Conservation (phyloP, 371 early-diverging fungal species). For the Mucor plumbeus region DNA sequence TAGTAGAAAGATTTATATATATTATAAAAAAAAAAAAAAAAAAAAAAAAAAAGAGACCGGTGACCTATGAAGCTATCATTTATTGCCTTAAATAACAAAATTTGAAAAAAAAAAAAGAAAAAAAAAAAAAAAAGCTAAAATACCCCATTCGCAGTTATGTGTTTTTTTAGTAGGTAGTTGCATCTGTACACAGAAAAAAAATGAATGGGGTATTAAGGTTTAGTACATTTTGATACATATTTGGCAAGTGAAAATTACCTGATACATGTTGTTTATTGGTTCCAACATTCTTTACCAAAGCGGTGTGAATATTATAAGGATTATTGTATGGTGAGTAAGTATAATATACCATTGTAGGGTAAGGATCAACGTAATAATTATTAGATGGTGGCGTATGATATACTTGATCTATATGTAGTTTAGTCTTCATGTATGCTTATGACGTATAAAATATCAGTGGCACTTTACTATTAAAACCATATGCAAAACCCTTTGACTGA, state of each 20-base stretch:
- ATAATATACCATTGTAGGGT: conserved; percentile 9
- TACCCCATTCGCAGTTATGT: too few relatives aligned
- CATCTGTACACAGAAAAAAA: background rate
- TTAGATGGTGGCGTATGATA: background rate
- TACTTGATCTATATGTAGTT: background rate
- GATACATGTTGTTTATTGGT: background rate
- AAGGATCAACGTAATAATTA: conserved; percentile 8
- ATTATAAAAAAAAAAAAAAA: background rate
- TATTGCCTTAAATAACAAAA: too few relatives aligned
- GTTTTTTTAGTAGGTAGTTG: too few relatives aligned
- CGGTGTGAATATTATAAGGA: background rate
- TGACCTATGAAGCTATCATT: background rate
- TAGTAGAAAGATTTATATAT: background rate
- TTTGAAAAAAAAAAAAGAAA: too few relatives aligned
- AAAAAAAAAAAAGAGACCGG: background rate
- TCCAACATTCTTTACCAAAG: background rate
- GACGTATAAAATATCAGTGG: background rate
- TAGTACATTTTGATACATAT: background rate
- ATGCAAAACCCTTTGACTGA: background rate
- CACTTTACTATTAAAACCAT: conserved; percentile 6
- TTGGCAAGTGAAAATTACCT: background rate
- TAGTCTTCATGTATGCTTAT: background rate
- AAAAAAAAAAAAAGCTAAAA: too few relatives aligned
- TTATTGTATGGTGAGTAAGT: conserved; percentile 3
- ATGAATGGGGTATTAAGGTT: conserved; percentile 4